phyloP scores from a whole-genome alignment of 495 filamentous ascomycete species.

The Physcia stellaris region DNA sequence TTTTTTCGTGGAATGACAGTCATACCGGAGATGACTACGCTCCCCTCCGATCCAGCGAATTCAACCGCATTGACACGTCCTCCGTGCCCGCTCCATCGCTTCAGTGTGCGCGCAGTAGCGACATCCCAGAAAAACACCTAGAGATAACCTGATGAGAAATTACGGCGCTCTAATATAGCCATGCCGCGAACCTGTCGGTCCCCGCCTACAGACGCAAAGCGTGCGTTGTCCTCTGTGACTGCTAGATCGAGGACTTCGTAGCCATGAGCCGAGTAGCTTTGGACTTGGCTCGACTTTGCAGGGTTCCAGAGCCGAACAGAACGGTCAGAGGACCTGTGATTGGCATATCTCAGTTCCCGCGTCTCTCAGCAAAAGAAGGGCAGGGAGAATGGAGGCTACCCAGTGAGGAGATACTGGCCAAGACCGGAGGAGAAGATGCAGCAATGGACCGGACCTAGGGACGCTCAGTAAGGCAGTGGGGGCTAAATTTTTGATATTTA shows the following conservation, averaged over 20 bases:
- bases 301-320: constrained; percentile 60
- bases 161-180: too few species aligned
- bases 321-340: constrained; percentile 75
- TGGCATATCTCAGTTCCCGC: too few species aligned
- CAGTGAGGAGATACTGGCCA: constrained; percentile 41
- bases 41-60: constrained; percentile 60
- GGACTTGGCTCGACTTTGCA: constrained; percentile 45
- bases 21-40: constrained; percentile 51
- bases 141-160: too few species aligned
- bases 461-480: background rate
- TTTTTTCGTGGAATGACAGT: too few species aligned
- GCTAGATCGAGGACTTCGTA: constrained; percentile 76
- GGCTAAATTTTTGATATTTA: background rate
- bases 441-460: constrained; percentile 58
- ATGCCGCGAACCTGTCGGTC: constrained; percentile 75
- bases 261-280: constrained; percentile 78
- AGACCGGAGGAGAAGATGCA: constrained; percentile 54
- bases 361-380: too few species aligned
- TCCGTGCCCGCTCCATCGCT: constrained; percentile 62
- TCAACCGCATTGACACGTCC: constrained; percentile 60
- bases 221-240: constrained; percentile 62
- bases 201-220: constrained; percentile 71
- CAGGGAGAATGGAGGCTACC: too few species aligned
- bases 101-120: constrained; percentile 52
- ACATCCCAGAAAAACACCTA: constrained; percentile 99